Evolutionary conservation across 176 grass and related monocot species (phyloP).

Genomic region (Aegilops sharonensis): DNA sequence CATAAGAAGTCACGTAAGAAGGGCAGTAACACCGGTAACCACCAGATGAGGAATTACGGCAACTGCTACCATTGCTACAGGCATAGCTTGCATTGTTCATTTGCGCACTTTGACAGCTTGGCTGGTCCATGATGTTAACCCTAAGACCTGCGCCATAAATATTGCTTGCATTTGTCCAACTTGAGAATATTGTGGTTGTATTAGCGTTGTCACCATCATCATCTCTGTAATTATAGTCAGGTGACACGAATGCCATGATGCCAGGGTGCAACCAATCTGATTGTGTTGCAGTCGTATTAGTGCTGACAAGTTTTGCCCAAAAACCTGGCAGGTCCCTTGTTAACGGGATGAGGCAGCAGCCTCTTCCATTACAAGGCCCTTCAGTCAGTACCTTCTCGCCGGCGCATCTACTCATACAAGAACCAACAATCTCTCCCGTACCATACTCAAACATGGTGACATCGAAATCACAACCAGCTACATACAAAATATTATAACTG

Average conservation of each 20-base stretch:
- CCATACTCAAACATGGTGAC: too few species aligned
- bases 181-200: background rate
- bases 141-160: too few species aligned
- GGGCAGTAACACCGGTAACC: background rate
- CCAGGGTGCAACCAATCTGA: background rate
- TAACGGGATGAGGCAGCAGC: background rate
- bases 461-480: too few species aligned
- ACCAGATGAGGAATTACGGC: background rate
- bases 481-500: accelerated
- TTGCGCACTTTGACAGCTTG: too few species aligned
- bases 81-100: background rate
- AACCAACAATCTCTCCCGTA: too few species aligned
- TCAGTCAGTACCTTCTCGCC: too few species aligned
- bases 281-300: background rate
- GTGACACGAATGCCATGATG: background rate
- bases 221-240: too few species aligned
- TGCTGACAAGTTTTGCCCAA: background rate
- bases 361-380: too few species aligned
- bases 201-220: too few species aligned
- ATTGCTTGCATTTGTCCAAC: background rate
- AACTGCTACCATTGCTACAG: background rate
- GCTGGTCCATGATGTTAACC: too few species aligned
- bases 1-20: background rate
- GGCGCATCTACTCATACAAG: too few species aligned
- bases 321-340: background rate